Percentiles rank a stretch among this genome's conserved stretches.
phyloP scores from a whole-genome alignment of 2,329 filamentous ascomycete species.

The Epicoccum sorghinum region DNA sequence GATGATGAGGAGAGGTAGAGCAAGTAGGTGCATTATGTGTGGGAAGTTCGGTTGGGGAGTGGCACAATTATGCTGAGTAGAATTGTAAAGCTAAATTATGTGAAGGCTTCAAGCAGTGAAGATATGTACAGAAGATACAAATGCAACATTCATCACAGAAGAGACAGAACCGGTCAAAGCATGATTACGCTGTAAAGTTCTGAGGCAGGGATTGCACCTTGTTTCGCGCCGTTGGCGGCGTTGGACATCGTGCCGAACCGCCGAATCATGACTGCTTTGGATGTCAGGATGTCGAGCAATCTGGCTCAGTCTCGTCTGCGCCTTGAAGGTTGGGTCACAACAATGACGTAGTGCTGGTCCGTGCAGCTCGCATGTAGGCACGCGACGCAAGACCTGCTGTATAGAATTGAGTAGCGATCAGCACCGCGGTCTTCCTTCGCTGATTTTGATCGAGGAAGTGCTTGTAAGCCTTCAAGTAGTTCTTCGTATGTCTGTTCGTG shows the following conservation, averaged over 20 bases:
- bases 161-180: too few species aligned
- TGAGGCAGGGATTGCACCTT: constrained; percentile 3
- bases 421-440: too few species aligned
- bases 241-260: neutral
- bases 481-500: too few species aligned
- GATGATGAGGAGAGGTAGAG: neutral
- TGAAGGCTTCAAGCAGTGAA: neutral
- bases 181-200: neutral
- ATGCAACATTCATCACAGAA: too few species aligned
- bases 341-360: too few species aligned
- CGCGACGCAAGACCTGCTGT: too few species aligned
- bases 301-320: too few species aligned
- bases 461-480: too few species aligned
- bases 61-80: neutral
- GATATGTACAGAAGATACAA: neutral
- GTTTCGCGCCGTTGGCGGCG: constrained; percentile 7
- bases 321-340: too few species aligned
- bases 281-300: neutral
- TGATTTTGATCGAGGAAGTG: too few species aligned
- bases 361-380: too few species aligned
- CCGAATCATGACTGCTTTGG: constrained; percentile 1
- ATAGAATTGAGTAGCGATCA: too few species aligned
- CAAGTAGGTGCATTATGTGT: neutral
- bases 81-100: neutral
- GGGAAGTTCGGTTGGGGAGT: neutral